These are phyloP conservation scores for Fusarium tricinctum DNA, from an alignment of 2,329 filamentous ascomycete genomes.

Conservation along the genomic window DNA sequence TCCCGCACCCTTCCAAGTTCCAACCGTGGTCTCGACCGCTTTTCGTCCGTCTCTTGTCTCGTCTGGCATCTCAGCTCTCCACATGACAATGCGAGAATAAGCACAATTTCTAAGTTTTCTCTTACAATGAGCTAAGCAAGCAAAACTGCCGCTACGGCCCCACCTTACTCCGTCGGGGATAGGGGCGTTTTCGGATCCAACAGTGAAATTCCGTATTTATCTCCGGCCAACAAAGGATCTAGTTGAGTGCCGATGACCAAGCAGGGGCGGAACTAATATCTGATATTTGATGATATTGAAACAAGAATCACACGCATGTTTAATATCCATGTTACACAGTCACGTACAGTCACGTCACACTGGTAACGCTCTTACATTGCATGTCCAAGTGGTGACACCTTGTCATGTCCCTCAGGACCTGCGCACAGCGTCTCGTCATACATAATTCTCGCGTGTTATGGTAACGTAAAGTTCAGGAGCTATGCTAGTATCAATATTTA, in stretches of 20 bases:
- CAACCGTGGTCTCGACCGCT: conserved; percentile 28
- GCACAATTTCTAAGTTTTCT: no score
- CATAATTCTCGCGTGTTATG: background rate
- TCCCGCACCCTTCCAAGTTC: conserved; percentile 5
- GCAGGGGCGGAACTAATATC: background rate
- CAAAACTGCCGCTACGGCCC: no score
- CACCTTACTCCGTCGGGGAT: background rate
- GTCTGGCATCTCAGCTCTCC: background rate
- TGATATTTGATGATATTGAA: background rate
- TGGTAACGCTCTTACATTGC: conserved; percentile 19
- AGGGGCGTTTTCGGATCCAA: conserved; percentile 24
- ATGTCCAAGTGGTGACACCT: conserved; percentile 13
- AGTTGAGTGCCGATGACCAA: conserved; percentile 22
- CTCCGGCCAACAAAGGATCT: conserved; percentile 4
- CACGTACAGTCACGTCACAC: conserved; percentile 3
- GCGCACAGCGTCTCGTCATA: conserved; percentile 19
- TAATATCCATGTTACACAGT: conserved; percentile 6
- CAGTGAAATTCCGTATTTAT: conserved; percentile 22
- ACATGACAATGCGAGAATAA: no score
- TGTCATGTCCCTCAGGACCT: conserved; percentile 9
- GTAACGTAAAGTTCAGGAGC: background rate
- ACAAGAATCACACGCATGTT: conserved; percentile 2
- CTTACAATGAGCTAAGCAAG: no score
- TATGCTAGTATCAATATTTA: background rate
- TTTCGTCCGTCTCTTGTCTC: background rate